A percentile compares a stretch with the other conserved stretches of the same genome.
phyloP scores from a whole-genome alignment of 768 basidiomycete species.

The Postia placenta region DNA sequence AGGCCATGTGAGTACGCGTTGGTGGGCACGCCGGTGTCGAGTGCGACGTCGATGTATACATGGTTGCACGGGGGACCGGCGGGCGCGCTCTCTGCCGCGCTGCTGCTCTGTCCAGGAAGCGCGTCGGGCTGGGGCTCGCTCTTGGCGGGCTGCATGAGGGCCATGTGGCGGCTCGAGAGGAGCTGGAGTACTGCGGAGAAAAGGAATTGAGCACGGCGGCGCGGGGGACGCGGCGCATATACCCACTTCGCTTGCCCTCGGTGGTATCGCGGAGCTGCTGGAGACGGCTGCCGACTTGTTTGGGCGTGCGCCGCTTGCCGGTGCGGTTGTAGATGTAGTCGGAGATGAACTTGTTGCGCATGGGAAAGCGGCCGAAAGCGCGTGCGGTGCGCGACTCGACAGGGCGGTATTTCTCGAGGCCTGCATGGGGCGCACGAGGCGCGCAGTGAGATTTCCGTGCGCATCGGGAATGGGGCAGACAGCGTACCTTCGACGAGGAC shows the following conservation, averaged over 20 bases:
- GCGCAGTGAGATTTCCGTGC: background rate
- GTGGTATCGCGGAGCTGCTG: constrained; percentile 76
- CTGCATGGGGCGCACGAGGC: constrained; percentile 2
- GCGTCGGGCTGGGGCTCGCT: constrained; percentile 5
- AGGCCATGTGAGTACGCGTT: constrained; percentile 10
- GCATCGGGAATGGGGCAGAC: background rate
- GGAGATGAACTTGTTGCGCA: constrained; percentile 28
- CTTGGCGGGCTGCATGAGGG: constrained; percentile 15
- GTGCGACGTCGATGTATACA: constrained; percentile 15
- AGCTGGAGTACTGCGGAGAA: constrained; percentile 20
- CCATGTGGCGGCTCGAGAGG: constrained; percentile 18
- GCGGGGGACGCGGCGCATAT: constrained; percentile 5
- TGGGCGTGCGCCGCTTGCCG: constrained; percentile 65
- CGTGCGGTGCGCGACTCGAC: constrained; percentile 23
- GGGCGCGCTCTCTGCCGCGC: constrained; percentile 5
- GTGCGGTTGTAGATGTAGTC: constrained; percentile 70
- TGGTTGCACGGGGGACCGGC: constrained; percentile 10
- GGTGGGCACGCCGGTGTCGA: constrained; percentile 11
- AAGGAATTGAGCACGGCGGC: background rate
- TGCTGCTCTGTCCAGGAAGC: constrained; percentile 2
- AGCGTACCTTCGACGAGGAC: constrained; percentile 64
- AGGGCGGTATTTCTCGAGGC: constrained; percentile 24
- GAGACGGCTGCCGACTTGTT: constrained; percentile 76
- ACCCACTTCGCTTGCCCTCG: constrained; percentile 67
- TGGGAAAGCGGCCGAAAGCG: constrained; percentile 24